Evolutionary conservation across 1,284 basidiomycete genomes (phyloP).

Genomic region (Ganoderma leucocontextum): DNA sequence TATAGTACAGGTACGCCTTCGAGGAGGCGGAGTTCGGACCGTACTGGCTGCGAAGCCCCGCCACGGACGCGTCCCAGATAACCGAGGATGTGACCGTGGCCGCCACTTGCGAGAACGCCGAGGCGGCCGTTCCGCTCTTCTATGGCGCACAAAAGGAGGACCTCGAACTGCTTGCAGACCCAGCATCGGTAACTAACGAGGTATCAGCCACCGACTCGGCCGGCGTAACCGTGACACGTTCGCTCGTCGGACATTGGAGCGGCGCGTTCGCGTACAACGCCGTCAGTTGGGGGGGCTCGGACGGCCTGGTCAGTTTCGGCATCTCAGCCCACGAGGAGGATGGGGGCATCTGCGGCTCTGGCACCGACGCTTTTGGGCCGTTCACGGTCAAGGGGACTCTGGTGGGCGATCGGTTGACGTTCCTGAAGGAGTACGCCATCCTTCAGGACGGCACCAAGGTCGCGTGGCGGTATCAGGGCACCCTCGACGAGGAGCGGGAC

Average conservation of each 20-base stretch:
- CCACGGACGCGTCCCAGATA: not conserved
- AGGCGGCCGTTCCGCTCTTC: not conserved
- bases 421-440: conserved; percentile 1
- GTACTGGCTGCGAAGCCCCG: not conserved
- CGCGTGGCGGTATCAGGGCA: not conserved
- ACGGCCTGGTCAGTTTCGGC: conserved; percentile 8
- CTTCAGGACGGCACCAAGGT: not conserved
- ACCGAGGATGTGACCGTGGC: not conserved
- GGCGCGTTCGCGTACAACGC: conserved; percentile 3
- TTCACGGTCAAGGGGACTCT: conserved; percentile 5
- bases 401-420: not conserved
- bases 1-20: not conserved
- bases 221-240: not conserved
- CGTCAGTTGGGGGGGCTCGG: not conserved
- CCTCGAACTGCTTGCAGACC: not conserved
- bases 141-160: not conserved
- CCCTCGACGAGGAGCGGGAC: not conserved
- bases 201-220: not conserved
- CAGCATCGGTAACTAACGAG: not conserved
- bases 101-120: not conserved
- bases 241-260: conserved; percentile 19
- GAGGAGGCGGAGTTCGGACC: not conserved
- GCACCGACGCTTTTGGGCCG: conserved; percentile 9
- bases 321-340: not conserved
- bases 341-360: conserved; percentile 9